Evolutionary conservation across 495 filamentous ascomycete genomes (phyloP).

Genomic region (Copromyces sp.): DNA sequence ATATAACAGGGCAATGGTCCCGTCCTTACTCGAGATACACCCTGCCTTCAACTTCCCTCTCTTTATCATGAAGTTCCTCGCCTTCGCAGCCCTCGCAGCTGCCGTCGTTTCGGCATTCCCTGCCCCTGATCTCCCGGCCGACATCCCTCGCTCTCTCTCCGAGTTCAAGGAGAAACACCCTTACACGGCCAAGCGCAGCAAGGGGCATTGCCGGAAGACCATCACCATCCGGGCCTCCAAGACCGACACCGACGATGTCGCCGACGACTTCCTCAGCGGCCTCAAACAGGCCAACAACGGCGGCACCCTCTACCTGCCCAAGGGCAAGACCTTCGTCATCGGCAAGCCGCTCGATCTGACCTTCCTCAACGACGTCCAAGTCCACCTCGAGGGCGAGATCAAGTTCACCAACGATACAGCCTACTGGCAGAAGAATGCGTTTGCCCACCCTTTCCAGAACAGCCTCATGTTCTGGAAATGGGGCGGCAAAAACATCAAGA

Average conservation of each 20-base stretch:
- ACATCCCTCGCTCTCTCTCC: conserved; percentile 18
- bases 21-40: neutral
- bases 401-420: conserved; percentile 49
- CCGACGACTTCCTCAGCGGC: conserved; percentile 41
- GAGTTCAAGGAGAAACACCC: conserved; percentile 24
- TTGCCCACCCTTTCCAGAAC: conserved; percentile 47
- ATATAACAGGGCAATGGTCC: neutral
- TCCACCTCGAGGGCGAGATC: conserved; percentile 47
- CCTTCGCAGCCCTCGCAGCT: conserved; percentile 10
- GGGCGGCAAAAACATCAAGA: conserved; percentile 48
- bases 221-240: conserved; percentile 41
- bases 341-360: conserved; percentile 47
- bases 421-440: conserved; percentile 50
- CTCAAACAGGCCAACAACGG: conserved; percentile 45
- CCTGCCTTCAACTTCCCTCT: neutral
- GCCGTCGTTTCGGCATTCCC: conserved; percentile 3
- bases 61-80: conserved; percentile 9
- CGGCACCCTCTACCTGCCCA: conserved; percentile 39
- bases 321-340: conserved; percentile 43
- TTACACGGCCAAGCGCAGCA: conserved; percentile 3
- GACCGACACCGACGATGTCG: conserved; percentile 44
- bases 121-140: conserved; percentile 12
- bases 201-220: conserved; percentile 24
- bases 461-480: conserved; percentile 52
- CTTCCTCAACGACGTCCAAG: conserved; percentile 45